A percentile compares a stretch with the other conserved stretches of the same genome.
Evolutionary conservation across 768 basidiomycete species (phyloP).

Genomic region (Trametes gibbosa): DNA sequence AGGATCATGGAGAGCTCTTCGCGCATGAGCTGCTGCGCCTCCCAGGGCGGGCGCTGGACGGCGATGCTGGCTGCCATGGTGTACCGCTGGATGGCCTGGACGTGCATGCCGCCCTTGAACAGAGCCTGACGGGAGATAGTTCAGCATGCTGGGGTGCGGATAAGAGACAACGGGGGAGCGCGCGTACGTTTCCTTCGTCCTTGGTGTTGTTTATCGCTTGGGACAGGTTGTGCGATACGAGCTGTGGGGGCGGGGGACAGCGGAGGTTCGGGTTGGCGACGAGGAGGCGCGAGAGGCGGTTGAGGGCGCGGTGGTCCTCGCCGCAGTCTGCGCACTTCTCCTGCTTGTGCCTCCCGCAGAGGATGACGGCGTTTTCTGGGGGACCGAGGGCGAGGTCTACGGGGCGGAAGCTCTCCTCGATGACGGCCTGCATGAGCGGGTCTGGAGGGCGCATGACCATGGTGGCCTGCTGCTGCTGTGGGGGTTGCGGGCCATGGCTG

Average conservation of each 20-base stretch:
- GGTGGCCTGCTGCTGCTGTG: conserved; percentile 42
- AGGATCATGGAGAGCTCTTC: conserved; percentile 90
- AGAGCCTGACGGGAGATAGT: conserved; percentile 47
- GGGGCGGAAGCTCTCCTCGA: conserved; percentile 68
- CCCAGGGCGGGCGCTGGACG: conserved; percentile 84
- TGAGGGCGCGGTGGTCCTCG: conserved; percentile 71
- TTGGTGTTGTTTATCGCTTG: conserved; percentile 76
- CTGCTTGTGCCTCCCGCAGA: conserved; percentile 64
- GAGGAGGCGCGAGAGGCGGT: conserved; percentile 72
- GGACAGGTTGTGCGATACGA: conserved; percentile 72
- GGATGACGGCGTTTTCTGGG: conserved; percentile 50
- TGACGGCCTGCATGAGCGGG: conserved; percentile 69
- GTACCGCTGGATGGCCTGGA: conserved; percentile 75
- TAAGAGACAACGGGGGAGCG: neutral
- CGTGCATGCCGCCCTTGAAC: conserved; percentile 74
- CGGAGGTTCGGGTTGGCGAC: conserved; percentile 65
- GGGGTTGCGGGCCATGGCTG: conserved; percentile 35
- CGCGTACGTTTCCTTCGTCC: conserved; percentile 91
- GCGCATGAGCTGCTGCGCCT: conserved; percentile 73
- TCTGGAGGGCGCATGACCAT: conserved; percentile 48
- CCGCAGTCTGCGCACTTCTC: conserved; percentile 76
- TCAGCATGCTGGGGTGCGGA: neutral
- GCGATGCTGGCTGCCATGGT: conserved; percentile 75
- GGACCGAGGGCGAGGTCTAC: conserved; percentile 53
- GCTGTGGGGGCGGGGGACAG: conserved; percentile 79